These are phyloP conservation scores for Cercospora sp. DNA, from an alignment of 2,329 filamentous ascomycete genomes.

Conservation along the genomic window DNA sequence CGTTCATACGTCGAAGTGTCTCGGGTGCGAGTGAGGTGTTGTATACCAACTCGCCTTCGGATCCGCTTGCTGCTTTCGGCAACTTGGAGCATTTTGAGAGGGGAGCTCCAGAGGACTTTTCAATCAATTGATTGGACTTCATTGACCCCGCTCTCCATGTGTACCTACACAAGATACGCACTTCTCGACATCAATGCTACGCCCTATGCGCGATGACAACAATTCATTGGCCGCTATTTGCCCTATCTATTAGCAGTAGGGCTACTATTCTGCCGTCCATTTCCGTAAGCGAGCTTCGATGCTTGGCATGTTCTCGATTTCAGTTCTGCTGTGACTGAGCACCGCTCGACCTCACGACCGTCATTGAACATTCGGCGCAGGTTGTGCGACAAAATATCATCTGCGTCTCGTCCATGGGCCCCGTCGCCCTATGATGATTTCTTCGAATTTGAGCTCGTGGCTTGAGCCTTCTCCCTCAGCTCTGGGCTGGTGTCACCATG, in stretches of 20 bases:
- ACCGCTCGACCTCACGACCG: neutral
- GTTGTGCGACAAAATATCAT: neutral
- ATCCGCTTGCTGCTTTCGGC: slow-evolving; percentile 4
- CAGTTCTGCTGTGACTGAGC: neutral
- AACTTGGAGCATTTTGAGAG: neutral
- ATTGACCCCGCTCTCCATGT: neutral
- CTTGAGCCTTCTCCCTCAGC: slow-evolving; percentile 36
- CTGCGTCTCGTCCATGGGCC: neutral
- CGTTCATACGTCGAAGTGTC: neutral
- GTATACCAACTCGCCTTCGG: neutral
- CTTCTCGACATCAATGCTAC: neutral
- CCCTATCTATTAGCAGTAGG: slow-evolving; percentile 1
- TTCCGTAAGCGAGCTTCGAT: neutral
- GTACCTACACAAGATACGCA: neutral
- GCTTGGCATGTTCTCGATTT: neutral
- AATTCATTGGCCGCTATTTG: slow-evolving; percentile 1
- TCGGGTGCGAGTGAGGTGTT: neutral
- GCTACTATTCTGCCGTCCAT: neutral
- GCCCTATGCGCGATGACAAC: neutral
- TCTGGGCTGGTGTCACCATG: slow-evolving; percentile 37
- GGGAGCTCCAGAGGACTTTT: neutral
- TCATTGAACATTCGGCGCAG: neutral
- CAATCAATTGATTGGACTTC: neutral
- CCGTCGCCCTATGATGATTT: neutral
- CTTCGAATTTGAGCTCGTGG: slow-evolving; percentile 5